Conservation (phyloP, 2,329 filamentous ascomycete species). For the Arthroderma uncinatum region DNA sequence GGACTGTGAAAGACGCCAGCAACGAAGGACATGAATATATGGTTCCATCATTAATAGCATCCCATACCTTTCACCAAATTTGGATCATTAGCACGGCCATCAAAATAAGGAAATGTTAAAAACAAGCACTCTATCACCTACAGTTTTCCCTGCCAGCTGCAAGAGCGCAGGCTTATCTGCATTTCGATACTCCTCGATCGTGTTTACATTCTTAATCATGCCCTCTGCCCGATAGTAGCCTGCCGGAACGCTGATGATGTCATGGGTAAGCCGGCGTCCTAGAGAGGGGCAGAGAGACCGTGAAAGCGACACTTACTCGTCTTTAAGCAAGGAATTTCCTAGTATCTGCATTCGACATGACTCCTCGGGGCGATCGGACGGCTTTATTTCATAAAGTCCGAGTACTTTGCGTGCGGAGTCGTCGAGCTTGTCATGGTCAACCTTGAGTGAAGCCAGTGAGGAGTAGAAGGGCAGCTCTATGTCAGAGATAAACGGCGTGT, state of each 20-base stretch:
- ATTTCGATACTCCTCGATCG: slow-evolving; percentile 81
- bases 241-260: slow-evolving; percentile 47
- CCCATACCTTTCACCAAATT: slow-evolving; percentile 62
- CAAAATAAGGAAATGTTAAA: neutral
- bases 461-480: slow-evolving; percentile 94
- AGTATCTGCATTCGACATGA: slow-evolving; percentile 86
- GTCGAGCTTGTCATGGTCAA: slow-evolving; percentile 94
- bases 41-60: slow-evolving; percentile 89
- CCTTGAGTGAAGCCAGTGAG: slow-evolving; percentile 81
- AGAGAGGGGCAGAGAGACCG: neutral
- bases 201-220: slow-evolving; percentile 92
- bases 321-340: slow-evolving; percentile 70
- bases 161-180: slow-evolving; percentile 70
- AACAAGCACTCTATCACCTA: slow-evolving; percentile 30
- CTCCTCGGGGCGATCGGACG: slow-evolving; percentile 56
- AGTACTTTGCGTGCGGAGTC: slow-evolving; percentile 79
- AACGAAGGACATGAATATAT: slow-evolving; percentile 93
- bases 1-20: slow-evolving; percentile 73
- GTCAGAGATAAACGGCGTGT: slow-evolving; percentile 83
- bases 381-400: slow-evolving; percentile 77
- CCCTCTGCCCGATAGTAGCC: slow-evolving; percentile 76
- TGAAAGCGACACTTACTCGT: slow-evolving; percentile 50
- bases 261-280: neutral
- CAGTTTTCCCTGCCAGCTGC: slow-evolving; percentile 65
- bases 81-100: slow-evolving; percentile 4